phyloP scores from a whole-genome alignment of 257 asterid species.

The Solanum medicagineum region DNA sequence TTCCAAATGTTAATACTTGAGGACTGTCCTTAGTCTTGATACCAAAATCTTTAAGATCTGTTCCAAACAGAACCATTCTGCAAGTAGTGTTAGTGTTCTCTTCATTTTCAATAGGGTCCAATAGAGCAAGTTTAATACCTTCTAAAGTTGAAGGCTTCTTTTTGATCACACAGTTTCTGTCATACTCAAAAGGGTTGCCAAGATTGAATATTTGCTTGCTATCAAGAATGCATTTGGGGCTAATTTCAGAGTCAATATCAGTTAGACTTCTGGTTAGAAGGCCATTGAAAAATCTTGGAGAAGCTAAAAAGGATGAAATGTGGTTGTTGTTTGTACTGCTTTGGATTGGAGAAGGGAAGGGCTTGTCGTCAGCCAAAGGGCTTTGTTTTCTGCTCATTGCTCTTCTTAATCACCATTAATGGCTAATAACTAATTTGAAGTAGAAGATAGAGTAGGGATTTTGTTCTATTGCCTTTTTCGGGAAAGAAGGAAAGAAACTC shows the following conservation, averaged over 20 bases:
- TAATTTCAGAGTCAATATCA: constrained; percentile 21
- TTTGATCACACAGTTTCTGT: neutral
- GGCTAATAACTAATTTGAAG: neutral
- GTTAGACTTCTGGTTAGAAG: constrained; percentile 25
- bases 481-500: neutral
- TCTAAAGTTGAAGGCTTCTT: neutral
- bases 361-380: constrained; percentile 38
- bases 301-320: constrained; percentile 46
- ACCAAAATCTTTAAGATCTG: constrained; percentile 78
- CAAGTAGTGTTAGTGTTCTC: neutral
- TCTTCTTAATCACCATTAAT: constrained; percentile 25
- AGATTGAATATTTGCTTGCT: constrained; percentile 25
- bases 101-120: constrained; percentile 22
- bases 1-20: constrained; percentile 9
- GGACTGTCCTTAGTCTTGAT: constrained; percentile 49
- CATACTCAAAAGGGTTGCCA: constrained; percentile 41
- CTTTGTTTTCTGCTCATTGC: constrained; percentile 51
- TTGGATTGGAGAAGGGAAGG: constrained; percentile 26
- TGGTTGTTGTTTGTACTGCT: constrained; percentile 22
- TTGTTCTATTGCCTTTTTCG: neutral
- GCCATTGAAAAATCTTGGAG: constrained; percentile 62
- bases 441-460: neutral
- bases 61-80: constrained; percentile 38
- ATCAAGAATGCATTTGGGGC: constrained; percentile 60
- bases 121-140: constrained; percentile 48